Base-by-base conservation (phyloP, 129 eudicot species). In the Saussurea involucrata region DNA sequence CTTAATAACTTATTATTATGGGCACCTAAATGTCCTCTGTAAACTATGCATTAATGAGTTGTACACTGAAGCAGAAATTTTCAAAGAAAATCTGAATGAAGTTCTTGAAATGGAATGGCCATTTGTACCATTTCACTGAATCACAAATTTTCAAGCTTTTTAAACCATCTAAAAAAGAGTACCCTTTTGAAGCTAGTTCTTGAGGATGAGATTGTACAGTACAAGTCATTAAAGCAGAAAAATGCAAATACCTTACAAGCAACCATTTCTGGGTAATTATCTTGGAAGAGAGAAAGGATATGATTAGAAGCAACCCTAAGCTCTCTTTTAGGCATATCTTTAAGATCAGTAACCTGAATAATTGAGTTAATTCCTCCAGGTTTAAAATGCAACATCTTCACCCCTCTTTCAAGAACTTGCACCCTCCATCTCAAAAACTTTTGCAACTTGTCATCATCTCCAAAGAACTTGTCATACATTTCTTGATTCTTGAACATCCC, bases 191-290 rank as follows among this genome's bases (percentile, higher is more conserved):
- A 33, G 37, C 8, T 33, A 33, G 42, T 36, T 36, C 42, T 37
- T 37, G 46, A 37, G 46, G 9, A 9, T 49, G 22, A 3, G n/a
- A 46, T 53, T 53, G 61, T 53, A 53, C 61, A 17, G 22, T 71
- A 71, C 75, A 71, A 46, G 27, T 18, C 33, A 42, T 15, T 8
- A 11, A 61, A 18, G 46, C 21, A 71, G 25, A 74, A 69, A 73
- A 29, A 57, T 5, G 5, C 32, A 15, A 12, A 8, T 18, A 91
- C 92, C 91, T 86, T 88, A 10, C 86, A 81, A 21, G 97, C 93
- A 58, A 91, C 92, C 89, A 88, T 86, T 85, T 87, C 97, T 8
- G 97, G 97, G 73, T 91, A 91, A 74, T 91, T 91, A 70, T 91
- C 90, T 60, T 86, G 88, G 32, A 91, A 86, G 27, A 91, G 87